Evolutionary conservation across 805 yeast genomes (phyloP), one percentile per base, ranked within the genome.

Genomic region (Trichomonascus vanleenenianus): DNA sequence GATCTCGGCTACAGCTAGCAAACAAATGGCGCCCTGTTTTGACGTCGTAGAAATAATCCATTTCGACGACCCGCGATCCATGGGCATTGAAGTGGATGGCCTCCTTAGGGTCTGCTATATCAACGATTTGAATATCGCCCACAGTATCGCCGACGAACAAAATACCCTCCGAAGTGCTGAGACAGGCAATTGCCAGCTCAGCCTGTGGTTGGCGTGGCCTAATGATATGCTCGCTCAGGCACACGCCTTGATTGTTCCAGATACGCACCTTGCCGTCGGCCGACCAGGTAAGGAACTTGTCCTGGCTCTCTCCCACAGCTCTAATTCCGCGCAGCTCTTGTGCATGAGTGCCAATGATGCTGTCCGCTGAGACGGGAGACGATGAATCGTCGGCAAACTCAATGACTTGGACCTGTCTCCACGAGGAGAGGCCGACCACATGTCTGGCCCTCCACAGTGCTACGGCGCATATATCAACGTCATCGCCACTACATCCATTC

Each of bases 1-100:
- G 56, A 56, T 81, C 86, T 36, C 85, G 61, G 1, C 83, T 75
- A 22, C 58, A 47, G 11, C 56, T 51, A 9, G 50, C 52, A 8
- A 57, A 40, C 19, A 49, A 20, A 19, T 48, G 36, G 25, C 35
- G 16, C 12, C 8, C n/a, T n/a, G 40, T 43, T 1, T 32, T 44
- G 11, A 15, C 44, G 9, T n/a, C 16, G 14, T 16, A 22, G 36
- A 25, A 22, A 30, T 45, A 44, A 36, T 49, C 54, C 12, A 55
- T 49, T 25, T 46, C 54, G 10, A 45, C 50, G 8, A 55, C 54
- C 11, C 48, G 32, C 2, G 55, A 50, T 5, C 50, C 52, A 41
- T 55, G 58, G 10, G 58, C 58, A 14, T 47, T 41, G 20, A 50
- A 43, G 11, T 18, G 10, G 12, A 32, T 16, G 16, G 15, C 20